Conservation (phyloP, 192 early-diverging fungal genomes). For the Coemansia sp. region DNA sequence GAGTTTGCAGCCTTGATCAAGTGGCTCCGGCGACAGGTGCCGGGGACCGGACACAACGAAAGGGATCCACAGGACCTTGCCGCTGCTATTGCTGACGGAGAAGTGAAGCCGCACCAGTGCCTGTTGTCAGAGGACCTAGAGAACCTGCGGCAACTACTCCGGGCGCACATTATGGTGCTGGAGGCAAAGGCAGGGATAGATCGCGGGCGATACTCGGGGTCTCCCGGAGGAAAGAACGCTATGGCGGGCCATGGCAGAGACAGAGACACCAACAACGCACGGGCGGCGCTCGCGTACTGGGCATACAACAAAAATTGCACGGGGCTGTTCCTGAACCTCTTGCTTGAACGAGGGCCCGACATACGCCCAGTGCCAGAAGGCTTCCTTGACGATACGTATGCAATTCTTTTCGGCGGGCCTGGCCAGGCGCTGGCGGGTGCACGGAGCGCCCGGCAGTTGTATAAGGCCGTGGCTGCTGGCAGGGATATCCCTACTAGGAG, state of each 20-base stretch:
- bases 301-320: slow-evolving; percentile 2
- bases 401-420: neutral
- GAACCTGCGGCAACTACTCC: no score
- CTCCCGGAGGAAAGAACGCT: neutral
- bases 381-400: slow-evolving; percentile 1
- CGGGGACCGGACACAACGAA: no score
- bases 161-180: slow-evolving; percentile 11
- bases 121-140: no score
- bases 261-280: neutral
- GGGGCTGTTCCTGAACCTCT: slow-evolving; percentile 18
- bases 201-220: slow-evolving; percentile 8
- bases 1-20: no score
- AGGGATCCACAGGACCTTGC: no score
- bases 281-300: slow-evolving; percentile 3
- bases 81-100: no score
- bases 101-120: no score
- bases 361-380: neutral
- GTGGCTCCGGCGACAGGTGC: no score
- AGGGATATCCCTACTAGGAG: neutral
- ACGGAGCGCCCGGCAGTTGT: neutral
- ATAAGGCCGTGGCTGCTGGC: neutral
- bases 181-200: slow-evolving; percentile 6
- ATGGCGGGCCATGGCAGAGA: neutral
- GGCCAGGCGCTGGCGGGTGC: neutral
- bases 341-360: slow-evolving; percentile 11